These are phyloP conservation scores for Pterocarpus macrocarpus DNA, from an alignment of 306 rosid genomes.

Conservation along the genomic window DNA sequence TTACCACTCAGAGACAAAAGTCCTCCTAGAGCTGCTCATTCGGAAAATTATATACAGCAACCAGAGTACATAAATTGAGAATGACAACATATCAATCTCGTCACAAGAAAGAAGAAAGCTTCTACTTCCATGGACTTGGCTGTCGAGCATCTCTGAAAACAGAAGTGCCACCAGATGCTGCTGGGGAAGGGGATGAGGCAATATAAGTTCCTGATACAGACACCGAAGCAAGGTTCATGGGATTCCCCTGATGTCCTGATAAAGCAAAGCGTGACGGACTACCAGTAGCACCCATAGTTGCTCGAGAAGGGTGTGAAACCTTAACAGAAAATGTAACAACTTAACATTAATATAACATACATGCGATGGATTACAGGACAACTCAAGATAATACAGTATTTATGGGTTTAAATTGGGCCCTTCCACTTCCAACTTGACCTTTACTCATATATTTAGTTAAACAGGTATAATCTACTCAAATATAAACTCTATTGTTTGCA, in stretches of 20 bases:
- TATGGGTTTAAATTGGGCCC: neutral
- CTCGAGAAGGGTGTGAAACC: constrained; percentile 81
- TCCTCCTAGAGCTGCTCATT: constrained; percentile 29
- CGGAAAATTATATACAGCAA: constrained; percentile 15
- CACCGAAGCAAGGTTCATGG: constrained; percentile 67
- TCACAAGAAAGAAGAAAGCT: constrained; percentile 41
- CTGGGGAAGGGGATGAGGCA: constrained; percentile 94
- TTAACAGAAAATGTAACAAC: constrained; percentile 52
- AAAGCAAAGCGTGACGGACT: constrained; percentile 88
- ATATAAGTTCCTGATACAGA: constrained; percentile 83
- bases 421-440: constrained; percentile 8
- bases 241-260: constrained; percentile 68
- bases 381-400: constrained; percentile 3
- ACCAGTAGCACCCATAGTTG: constrained; percentile 59
- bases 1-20: constrained; percentile 9
- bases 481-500: neutral
- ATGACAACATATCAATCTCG: constrained; percentile 20
- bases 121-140: constrained; percentile 95
- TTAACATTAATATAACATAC: constrained; percentile 6
- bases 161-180: constrained; percentile 90
- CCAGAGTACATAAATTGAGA: constrained; percentile 15
- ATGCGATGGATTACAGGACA: neutral
- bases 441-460: constrained; percentile 18
- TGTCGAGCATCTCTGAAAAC: constrained; percentile 82
- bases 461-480: constrained; percentile 23